phyloP scores from a whole-genome alignment of 495 filamentous ascomycete species.

The Elasticomyces elasticus region DNA sequence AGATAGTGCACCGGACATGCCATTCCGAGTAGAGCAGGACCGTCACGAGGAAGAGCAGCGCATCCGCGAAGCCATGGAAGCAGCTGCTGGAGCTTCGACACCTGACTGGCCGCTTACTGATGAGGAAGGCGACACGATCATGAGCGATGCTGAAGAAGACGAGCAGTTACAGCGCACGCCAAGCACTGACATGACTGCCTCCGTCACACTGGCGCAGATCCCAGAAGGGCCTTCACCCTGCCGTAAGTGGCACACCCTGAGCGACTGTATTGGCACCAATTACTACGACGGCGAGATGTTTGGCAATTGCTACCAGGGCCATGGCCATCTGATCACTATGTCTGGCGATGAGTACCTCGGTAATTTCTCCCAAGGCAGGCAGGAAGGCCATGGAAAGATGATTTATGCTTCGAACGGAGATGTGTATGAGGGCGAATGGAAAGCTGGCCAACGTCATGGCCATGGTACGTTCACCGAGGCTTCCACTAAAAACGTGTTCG shows the following conservation, averaged over 20 bases:
- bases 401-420: constrained; percentile 50
- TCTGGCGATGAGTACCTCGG: constrained; percentile 49
- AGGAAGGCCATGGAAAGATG: constrained; percentile 45
- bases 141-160: constrained; percentile 12
- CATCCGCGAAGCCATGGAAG: background rate
- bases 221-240: background rate
- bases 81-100: background rate
- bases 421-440: constrained; percentile 52
- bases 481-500: constrained; percentile 53
- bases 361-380: constrained; percentile 42
- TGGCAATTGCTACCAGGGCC: constrained; percentile 27
- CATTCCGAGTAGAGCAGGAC: background rate
- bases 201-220: background rate
- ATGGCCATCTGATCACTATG: constrained; percentile 43
- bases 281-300: constrained; percentile 29
- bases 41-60: background rate
- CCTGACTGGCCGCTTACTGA: constrained; percentile 9
- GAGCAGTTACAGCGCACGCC: background rate
- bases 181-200: background rate
- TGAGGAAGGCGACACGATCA: constrained; percentile 12
- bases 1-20: background rate
- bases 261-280: constrained; percentile 27
- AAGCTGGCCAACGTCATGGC: constrained; percentile 46
- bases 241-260: background rate
- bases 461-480: constrained; percentile 49